phyloP scores from a whole-genome alignment of 2,329 filamentous ascomycete species.

The Hypoxylon sp. region DNA sequence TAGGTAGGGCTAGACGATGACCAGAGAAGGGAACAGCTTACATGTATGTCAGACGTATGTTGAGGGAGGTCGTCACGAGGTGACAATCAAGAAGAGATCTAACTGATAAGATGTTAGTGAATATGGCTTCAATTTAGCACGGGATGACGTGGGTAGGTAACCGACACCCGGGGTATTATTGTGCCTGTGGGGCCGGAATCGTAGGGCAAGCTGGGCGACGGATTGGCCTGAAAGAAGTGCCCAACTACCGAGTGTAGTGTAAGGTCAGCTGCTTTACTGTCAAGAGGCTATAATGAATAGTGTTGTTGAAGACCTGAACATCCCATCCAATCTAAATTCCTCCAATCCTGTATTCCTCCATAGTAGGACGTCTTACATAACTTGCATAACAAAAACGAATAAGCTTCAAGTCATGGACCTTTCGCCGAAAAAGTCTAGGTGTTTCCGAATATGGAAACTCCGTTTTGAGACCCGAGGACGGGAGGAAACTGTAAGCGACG shows the following conservation, averaged over 20 bases:
- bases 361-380: constrained; percentile 6
- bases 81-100: constrained; percentile 3
- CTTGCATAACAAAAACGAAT: not conserved
- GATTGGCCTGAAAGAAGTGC: not conserved
- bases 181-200: constrained; percentile 23
- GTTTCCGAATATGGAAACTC: constrained; percentile 24
- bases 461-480: constrained; percentile 20
- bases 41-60: constrained; percentile 6
- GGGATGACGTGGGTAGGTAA: constrained; percentile 35
- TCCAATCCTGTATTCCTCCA: constrained; percentile 40
- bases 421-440: constrained; percentile 4
- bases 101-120: constrained; percentile 17
- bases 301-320: not conserved
- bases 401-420: constrained; percentile 8
- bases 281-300: not conserved
- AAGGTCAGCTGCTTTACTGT: constrained; percentile 4
- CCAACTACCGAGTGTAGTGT: constrained; percentile 28
- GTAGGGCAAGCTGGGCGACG: constrained; percentile 4
- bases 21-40: not conserved
- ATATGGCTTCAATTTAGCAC: constrained; percentile 38
- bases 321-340: constrained; percentile 23
- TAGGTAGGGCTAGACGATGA: constrained; percentile 6
- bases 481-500: constrained; percentile 15
- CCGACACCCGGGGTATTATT: constrained; percentile 33
- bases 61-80: constrained; percentile 20